phyloP scores from a whole-genome alignment of 305 asterid genomes.

The Fraxinus sp. region DNA sequence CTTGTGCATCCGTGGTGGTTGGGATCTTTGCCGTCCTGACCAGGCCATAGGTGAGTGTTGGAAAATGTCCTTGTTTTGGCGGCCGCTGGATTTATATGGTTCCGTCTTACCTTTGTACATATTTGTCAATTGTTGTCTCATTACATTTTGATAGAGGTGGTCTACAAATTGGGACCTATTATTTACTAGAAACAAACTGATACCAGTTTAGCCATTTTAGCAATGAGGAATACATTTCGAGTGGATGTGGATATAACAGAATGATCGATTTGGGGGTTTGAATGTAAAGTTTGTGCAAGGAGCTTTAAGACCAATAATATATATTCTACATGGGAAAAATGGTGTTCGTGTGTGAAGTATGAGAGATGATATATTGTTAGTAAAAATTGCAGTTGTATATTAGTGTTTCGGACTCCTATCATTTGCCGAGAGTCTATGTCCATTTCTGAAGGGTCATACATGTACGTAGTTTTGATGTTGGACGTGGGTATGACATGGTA shows the following conservation, averaged over 20 bases:
- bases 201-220: not conserved
- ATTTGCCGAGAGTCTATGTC: not conserved
- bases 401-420: not conserved
- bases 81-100: slow-evolving; percentile 15
- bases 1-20: slow-evolving; percentile 86
- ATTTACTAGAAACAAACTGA: not conserved
- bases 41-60: slow-evolving; percentile 70
- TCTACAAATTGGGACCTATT: not conserved
- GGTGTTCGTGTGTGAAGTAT: not conserved
- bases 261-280: not conserved
- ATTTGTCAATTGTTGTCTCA: not conserved
- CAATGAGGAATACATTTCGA: not conserved
- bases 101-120: not conserved
- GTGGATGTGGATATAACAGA: not conserved
- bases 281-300: slow-evolving; percentile 2
- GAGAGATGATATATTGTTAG: not conserved
- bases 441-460: not conserved
- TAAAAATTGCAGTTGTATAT: not conserved
- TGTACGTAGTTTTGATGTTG: not conserved
- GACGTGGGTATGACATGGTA: not conserved
- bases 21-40: slow-evolving; percentile 95
- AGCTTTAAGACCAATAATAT: not conserved
- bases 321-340: not conserved
- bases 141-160: not conserved
- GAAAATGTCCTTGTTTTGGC: slow-evolving; percentile 19